Base-by-base conservation (phyloP, 352 stramenopile species). In the Globisporangium uncinulatum region DNA sequence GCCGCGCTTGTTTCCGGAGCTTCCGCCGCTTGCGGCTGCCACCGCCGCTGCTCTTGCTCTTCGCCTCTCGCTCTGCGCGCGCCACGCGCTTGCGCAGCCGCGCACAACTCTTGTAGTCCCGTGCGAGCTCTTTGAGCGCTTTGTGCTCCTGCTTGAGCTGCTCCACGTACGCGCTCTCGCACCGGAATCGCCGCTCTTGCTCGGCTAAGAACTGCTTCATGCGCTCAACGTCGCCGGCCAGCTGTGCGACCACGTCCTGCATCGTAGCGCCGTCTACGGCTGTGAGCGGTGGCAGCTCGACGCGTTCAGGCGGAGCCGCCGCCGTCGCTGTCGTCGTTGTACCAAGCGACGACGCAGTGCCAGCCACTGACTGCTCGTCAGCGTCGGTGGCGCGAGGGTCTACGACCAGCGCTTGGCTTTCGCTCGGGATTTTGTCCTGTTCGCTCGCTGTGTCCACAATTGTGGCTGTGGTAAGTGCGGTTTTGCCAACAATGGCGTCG, bases 1-100 rank as follows among this genome's bases (percentile, higher is more conserved):
- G 57, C 50, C 74, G 78, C 11, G 68, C 66, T 58, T 87, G 69
- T 47, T 85, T 88, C 54, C 65, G 71, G 7, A 58, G n/a, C 41
- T 72, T 55, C 46, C 54, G 61, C 48, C 51, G 57, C 43, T 43
- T 43, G 19, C 61, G 66, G 24, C 17, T 51, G 13, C 37, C 59
- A 39, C 15, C 54, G 19, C 46, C 55, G 31, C 52, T 66, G 6
- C 11, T 66, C 60, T 15, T 68, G 61, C 1, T 32, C 43, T 53
- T 61, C n/a, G 48, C 56, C 14, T 63, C 59, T 21, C 51, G 60
- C 24, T 86, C 29, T 57, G 76, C 57, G 15, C 66, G 62, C 44
- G 69, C 63, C 17, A 85, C 60, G 3, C 66, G 62, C 19, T 71
- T 56, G 34, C 59, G 56, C 56, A 79, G 66, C 7, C 73, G 69